phyloP scores from a whole-genome alignment of 2,329 filamentous ascomycete species.

The Aureobasidium lini region DNA sequence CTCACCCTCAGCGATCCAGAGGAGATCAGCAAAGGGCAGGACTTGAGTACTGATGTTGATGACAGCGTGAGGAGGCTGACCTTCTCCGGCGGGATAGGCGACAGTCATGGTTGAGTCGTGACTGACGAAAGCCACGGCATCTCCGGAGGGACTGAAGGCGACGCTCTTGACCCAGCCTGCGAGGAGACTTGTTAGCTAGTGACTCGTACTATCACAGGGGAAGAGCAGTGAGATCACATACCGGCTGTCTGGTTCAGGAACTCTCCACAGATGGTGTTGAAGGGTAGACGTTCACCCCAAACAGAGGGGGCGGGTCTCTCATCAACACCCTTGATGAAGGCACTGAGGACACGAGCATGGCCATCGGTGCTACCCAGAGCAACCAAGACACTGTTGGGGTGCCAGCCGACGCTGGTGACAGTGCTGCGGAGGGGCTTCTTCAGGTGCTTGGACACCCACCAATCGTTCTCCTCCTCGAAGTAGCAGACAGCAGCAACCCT shows the following conservation, averaged over 20 bases:
- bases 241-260: constrained; percentile 84
- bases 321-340: constrained; percentile 94
- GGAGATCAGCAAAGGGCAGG: constrained; percentile 82
- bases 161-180: constrained; percentile 87
- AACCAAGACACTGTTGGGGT: constrained; percentile 92
- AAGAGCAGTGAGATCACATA: neutral
- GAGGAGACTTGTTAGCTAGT: neutral
- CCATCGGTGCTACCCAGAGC: constrained; percentile 96
- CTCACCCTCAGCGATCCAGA: constrained; percentile 88
- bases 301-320: constrained; percentile 73
- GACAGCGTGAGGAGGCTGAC: constrained; percentile 84
- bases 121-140: constrained; percentile 87
- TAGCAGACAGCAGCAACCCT: constrained; percentile 95
- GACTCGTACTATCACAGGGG: neutral
- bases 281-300: constrained; percentile 93
- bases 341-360: constrained; percentile 88
- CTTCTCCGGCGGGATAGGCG: constrained; percentile 85
- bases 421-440: constrained; percentile 99
- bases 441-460: constrained; percentile 99
- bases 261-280: constrained; percentile 97
- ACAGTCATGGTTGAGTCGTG: constrained; percentile 97
- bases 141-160: constrained; percentile 83
- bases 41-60: constrained; percentile 84
- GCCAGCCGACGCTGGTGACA: constrained; percentile 91
- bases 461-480: constrained; percentile 98